These are phyloP conservation scores for Orbilia blumenaviensis DNA, from an alignment of 2,329 filamentous ascomycete genomes.

Conservation along the genomic window DNA sequence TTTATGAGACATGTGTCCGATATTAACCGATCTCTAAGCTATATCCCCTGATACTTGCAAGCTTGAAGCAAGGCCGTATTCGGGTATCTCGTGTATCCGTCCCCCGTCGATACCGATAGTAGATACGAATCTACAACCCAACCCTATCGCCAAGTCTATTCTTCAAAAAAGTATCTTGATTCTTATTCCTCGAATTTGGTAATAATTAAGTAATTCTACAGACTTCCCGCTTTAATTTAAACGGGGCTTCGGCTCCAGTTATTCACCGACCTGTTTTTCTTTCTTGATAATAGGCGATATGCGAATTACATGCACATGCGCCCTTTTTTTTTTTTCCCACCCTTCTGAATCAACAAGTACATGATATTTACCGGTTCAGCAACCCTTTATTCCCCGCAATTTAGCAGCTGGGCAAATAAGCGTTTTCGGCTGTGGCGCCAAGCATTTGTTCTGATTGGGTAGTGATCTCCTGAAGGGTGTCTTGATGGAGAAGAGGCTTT, in stretches of 20 bases:
- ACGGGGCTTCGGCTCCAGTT: too few species aligned
- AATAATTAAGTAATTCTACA: conserved; percentile 31
- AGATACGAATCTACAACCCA: not conserved
- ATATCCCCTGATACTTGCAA: too few species aligned
- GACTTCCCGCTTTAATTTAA: too few species aligned
- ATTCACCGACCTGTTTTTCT: too few species aligned
- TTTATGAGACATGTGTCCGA: too few species aligned
- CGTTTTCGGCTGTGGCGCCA: conserved; percentile 14
- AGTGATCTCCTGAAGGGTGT: not conserved
- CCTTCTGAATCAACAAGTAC: too few species aligned
- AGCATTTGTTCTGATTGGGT: conserved; percentile 28
- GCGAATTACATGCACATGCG: not conserved
- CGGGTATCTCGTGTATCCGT: too few species aligned
- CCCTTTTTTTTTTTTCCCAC: too few species aligned
- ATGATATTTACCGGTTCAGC: conserved; percentile 21
- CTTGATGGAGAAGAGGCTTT: not conserved
- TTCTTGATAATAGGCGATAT: conserved; percentile 9
- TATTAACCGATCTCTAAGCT: too few species aligned
- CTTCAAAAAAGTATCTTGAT: too few species aligned
- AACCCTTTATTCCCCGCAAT: conserved; percentile 31
- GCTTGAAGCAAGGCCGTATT: not conserved
- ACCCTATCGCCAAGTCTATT: not conserved
- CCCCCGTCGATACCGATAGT: not conserved
- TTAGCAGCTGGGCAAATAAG: not conserved
- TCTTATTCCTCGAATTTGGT: not conserved